A percentile compares a stretch with the other conserved stretches of the same genome.
phyloP scores from a whole-genome alignment of 345 rosid genomes.

The Kandelia obovata region DNA sequence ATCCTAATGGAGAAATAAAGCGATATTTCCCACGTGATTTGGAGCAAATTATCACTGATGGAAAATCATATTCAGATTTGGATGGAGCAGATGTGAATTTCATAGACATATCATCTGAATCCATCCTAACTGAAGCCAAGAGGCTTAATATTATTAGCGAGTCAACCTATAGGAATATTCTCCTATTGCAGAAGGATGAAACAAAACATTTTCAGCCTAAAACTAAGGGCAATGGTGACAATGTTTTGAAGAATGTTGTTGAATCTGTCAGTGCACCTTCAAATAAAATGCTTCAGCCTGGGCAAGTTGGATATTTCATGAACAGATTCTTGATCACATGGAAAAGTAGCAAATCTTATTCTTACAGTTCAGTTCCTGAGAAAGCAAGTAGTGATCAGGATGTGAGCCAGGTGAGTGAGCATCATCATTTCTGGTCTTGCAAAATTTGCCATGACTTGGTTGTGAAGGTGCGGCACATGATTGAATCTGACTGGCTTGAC shows the following conservation, averaged over 20 bases:
- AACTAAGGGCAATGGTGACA: slow-evolving; percentile 28
- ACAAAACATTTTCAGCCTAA: slow-evolving; percentile 47
- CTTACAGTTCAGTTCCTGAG: slow-evolving; percentile 10
- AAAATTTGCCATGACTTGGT: slow-evolving; percentile 24
- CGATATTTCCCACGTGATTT: slow-evolving; percentile 25
- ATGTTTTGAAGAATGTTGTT: slow-evolving; percentile 21
- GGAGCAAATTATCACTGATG: slow-evolving; percentile 42
- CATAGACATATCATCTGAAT: slow-evolving; percentile 43
- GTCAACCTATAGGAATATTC: slow-evolving; percentile 46
- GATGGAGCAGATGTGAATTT: slow-evolving; percentile 44
- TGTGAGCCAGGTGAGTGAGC: slow-evolving; percentile 20
- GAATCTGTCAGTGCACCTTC: slow-evolving; percentile 18
- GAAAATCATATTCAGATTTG: slow-evolving; percentile 36
- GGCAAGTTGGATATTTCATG: slow-evolving; percentile 60
- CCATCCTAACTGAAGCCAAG: slow-evolving; percentile 61
- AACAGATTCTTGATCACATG: slow-evolving; percentile 69
- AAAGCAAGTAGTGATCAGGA: slow-evolving; percentile 14
- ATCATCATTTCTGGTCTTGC: slow-evolving; percentile 27
- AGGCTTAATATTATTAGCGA: slow-evolving; percentile 61
- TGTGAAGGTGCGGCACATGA: slow-evolving; percentile 59
- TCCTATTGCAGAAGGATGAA: slow-evolving; percentile 62
- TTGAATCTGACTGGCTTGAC: slow-evolving; percentile 72
- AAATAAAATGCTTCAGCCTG: slow-evolving; percentile 39
- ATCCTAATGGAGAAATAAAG: slow-evolving; percentile 27
- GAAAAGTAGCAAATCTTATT: slow-evolving; percentile 33